phyloP scores from a whole-genome alignment of 1,284 basidiomycete genomes.

The Microbotryum intermedium region DNA sequence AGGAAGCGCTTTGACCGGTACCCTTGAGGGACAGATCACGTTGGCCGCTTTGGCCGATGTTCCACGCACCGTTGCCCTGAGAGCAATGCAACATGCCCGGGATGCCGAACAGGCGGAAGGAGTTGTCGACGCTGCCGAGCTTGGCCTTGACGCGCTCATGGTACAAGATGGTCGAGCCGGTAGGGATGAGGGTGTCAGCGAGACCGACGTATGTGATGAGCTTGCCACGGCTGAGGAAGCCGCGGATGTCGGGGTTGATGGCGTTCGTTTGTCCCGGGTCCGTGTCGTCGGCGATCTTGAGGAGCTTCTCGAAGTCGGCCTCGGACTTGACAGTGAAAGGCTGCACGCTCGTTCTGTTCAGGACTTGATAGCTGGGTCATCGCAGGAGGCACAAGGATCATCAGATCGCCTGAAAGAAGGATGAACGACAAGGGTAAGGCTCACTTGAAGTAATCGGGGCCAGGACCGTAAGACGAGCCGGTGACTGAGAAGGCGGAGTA shows the following conservation, averaged over 20 bases:
- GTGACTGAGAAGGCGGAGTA: slow-evolving; percentile 12
- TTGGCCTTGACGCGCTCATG: slow-evolving; percentile 22
- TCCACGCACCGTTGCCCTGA: slow-evolving; percentile 14
- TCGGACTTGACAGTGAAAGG: slow-evolving; percentile 7
- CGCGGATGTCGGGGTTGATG: slow-evolving; percentile 22
- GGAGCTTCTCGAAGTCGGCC: slow-evolving; percentile 14
- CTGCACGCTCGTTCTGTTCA: slow-evolving; percentile 14
- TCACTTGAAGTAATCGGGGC: slow-evolving; percentile 19
- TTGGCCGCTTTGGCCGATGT: slow-evolving; percentile 9
- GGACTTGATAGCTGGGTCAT: slow-evolving; percentile 1
- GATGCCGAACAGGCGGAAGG: slow-evolving; percentile 24
- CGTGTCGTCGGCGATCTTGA: slow-evolving; percentile 18
- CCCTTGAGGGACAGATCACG: neutral
- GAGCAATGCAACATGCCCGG: slow-evolving; percentile 14
- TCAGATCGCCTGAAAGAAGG: neutral
- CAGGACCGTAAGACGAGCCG: neutral
- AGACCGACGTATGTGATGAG: slow-evolving; percentile 28
- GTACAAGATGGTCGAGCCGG: slow-evolving; percentile 12
- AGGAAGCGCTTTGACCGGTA: neutral
- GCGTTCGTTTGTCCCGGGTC: slow-evolving; percentile 29
- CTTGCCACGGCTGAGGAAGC: slow-evolving; percentile 30
- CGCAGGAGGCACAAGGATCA: neutral
- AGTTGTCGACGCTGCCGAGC: slow-evolving; percentile 19
- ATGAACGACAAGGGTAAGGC: too few species aligned
- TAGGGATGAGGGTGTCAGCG: slow-evolving; percentile 29